Evolutionary conservation across 768 basidiomycete species (phyloP).

Genomic region (Neoboletus brunneissimus): DNA sequence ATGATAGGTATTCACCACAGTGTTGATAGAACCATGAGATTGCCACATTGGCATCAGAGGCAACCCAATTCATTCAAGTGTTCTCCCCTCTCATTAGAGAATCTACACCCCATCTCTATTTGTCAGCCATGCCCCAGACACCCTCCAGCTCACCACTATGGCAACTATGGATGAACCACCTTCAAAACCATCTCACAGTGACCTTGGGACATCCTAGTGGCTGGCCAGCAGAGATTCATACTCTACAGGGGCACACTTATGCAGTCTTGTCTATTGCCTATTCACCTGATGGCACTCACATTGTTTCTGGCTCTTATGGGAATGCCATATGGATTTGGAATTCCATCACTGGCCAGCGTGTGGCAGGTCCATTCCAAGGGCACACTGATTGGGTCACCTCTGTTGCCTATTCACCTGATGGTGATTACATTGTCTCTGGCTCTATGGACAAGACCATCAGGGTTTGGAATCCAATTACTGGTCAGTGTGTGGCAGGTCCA

Average conservation of each 20-base stretch:
- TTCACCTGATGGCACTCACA: not conserved
- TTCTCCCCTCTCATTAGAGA: not conserved
- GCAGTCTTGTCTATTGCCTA: too few relatives aligned
- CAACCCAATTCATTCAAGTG: not conserved
- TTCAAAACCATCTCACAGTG: not conserved
- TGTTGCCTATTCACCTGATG: too few relatives aligned
- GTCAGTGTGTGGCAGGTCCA: constrained; percentile 14
- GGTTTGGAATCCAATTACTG: constrained; percentile 19
- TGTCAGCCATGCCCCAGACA: constrained; percentile 4
- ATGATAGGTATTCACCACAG: too few relatives aligned
- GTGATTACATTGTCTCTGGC: too few relatives aligned
- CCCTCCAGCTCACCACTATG: not conserved
- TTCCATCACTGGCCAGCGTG: not conserved
- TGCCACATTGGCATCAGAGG: not conserved
- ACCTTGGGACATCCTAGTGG: not conserved
- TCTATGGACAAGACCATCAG: not conserved
- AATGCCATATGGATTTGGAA: constrained; percentile 13
- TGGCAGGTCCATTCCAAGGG: not conserved
- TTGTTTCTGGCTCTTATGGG: not conserved
- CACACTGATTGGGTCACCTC: too few relatives aligned
- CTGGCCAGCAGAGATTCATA: constrained; percentile 1
- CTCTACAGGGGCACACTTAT: not conserved
- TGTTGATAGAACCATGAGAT: not conserved
- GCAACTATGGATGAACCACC: not conserved
- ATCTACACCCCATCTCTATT: not conserved